A percentile compares a stretch with the other conserved stretches of the same genome.
These are phyloP conservation scores for Naganishia albida DNA, from an alignment of 1,284 basidiomycete genomes.

Conservation along the genomic window DNA sequence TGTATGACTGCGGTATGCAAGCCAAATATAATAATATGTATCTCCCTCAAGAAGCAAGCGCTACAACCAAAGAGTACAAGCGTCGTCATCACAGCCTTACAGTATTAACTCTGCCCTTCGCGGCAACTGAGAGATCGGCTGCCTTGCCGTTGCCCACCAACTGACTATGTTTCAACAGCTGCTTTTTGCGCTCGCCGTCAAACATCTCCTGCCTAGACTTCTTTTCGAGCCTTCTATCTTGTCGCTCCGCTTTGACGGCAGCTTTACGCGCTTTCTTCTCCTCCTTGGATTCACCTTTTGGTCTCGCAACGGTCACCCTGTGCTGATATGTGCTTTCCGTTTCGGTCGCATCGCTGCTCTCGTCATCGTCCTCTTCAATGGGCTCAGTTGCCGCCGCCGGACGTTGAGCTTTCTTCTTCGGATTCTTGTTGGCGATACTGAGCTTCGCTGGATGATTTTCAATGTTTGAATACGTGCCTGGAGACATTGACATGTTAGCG, in stretches of 20 bases:
- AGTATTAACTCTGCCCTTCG: slow-evolving; percentile 28
- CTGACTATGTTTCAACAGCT: slow-evolving; percentile 59
- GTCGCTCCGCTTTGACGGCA: slow-evolving; percentile 77
- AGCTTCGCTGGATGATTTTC: slow-evolving; percentile 92
- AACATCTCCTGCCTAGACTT: slow-evolving; percentile 77
- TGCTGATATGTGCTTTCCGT: slow-evolving; percentile 39
- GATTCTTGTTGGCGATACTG: slow-evolving; percentile 59
- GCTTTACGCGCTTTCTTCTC: slow-evolving; percentile 85
- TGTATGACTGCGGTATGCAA: not conserved
- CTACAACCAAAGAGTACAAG: slow-evolving; percentile 1
- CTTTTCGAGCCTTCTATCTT: slow-evolving; percentile 70
- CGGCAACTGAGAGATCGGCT: slow-evolving; percentile 45
- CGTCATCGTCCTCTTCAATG: slow-evolving; percentile 26
- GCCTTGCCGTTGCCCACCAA: slow-evolving; percentile 50
- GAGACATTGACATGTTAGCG: slow-evolving; percentile 10
- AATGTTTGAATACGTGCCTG: slow-evolving; percentile 91
- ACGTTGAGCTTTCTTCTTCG: slow-evolving; percentile 35
- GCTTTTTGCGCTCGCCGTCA: slow-evolving; percentile 69
- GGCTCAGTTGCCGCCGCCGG: slow-evolving; percentile 28
- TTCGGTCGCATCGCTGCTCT: slow-evolving; percentile 50
- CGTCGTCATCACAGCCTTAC: slow-evolving; percentile 21
- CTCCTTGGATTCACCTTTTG: slow-evolving; percentile 77
- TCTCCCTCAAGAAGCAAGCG: not conserved
- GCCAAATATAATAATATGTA: slow-evolving; percentile 2
- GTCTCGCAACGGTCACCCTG: slow-evolving; percentile 60